Evolutionary conservation across 768 basidiomycete species (phyloP), one percentile per base, ranked within the genome.

Genomic region (Pleurotus eryngii): DNA sequence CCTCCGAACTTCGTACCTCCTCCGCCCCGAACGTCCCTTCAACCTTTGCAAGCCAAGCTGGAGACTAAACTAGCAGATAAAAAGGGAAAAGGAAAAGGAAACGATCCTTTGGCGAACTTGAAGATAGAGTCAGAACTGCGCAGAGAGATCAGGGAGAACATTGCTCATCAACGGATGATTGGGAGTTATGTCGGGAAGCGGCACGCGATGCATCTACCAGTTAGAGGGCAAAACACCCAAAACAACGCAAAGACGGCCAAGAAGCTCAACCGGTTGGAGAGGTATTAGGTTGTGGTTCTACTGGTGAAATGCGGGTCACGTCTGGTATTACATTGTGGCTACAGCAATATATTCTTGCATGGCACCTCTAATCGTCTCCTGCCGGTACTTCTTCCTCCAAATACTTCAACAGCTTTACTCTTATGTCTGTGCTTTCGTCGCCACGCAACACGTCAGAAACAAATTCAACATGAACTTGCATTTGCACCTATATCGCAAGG

Each of bases 361-460:
- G 30, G 50, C 27, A 17, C 38, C 26, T 30, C 27, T 78, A 96
- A 73, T 97, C 95, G 67, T 97, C 95, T 57, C 90, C 93, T 43
- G 90, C 81, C 1, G 95, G 95, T 24, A 96, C 86, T 70, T 99
- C 97, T 72, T 99, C 97, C 68, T 99, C 97, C 61, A 98, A 70
- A 67, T 96, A 89, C 71, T 94, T 91, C 56, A 97, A 74, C 62
- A 99, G 74, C 63, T 84, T 89, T 55, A 99, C 96, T 49, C 90
- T 82, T 62, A 99, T 89, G 71, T 97, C 96, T 20, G 96, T 98
- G 61, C 76, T 85, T 66, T 98, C 96, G 66, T 98, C 97, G 3
- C 97, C 97, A 59, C 93, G 80, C 61, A 98, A 77, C 4, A 89
- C 86, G 66, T 99, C 97, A 2, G 92, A 92, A 18, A 96, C 66